phyloP scores from a whole-genome alignment of 305 asterid species.

The Solanum chacoense region DNA sequence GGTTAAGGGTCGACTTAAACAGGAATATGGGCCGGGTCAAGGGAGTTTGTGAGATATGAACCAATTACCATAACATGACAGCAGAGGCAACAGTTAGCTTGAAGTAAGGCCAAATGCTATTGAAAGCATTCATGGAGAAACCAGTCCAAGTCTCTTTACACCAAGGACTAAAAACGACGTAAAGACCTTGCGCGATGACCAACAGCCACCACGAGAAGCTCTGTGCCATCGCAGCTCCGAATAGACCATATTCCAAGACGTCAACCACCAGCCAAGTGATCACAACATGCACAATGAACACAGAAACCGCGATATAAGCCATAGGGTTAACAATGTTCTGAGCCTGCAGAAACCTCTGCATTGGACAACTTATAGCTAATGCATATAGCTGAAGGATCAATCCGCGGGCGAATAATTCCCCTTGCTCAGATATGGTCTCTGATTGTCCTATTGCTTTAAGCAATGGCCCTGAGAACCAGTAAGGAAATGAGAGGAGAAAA shows the following conservation, averaged over 20 bases:
- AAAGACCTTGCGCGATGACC: conserved; percentile 16
- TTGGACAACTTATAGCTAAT: conserved; percentile 22
- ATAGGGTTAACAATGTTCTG: conserved; percentile 22
- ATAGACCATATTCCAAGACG: conserved; percentile 9
- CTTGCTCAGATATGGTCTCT: conserved; percentile 12
- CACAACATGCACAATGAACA: conserved; percentile 16
- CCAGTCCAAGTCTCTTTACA: conserved; percentile 29
- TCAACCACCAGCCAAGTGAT: conserved; percentile 21
- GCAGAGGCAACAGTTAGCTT: conserved; percentile 24
- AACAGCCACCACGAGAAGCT: conserved; percentile 21
- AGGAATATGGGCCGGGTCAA: background rate
- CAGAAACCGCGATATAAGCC: conserved; percentile 14
- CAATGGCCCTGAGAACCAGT: conserved; percentile 14
- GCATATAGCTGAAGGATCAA: conserved; percentile 18
- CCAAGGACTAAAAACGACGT: conserved; percentile 9
- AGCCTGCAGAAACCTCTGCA: conserved; percentile 27
- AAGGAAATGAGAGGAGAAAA: conserved; percentile 10
- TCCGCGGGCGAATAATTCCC: conserved; percentile 11
- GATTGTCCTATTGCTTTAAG: conserved; percentile 24
- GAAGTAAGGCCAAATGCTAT: conserved; percentile 22
- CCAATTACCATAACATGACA: conserved; percentile 21
- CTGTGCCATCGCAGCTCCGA: conserved; percentile 19
- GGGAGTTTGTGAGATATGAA: background rate
- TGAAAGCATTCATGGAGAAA: conserved; percentile 14
- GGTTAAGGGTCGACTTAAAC: background rate